Evolutionary conservation across 2,329 filamentous ascomycete species (phyloP), one percentile per base, ranked within the genome.

Genomic region (Rugonectria rugulosa): DNA sequence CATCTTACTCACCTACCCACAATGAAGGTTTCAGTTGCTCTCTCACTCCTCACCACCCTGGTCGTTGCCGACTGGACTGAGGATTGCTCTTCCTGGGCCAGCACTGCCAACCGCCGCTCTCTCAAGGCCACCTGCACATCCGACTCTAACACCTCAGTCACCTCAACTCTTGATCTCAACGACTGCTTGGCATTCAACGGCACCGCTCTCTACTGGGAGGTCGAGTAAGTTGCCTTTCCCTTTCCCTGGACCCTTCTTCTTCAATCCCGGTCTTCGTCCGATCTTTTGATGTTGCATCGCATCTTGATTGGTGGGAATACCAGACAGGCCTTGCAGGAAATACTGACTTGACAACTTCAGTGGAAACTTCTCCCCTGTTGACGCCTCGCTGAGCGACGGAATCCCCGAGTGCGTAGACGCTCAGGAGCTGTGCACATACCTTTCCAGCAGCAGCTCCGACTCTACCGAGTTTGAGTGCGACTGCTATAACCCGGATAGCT

Each of bases 401-500:
- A 41, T 49, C 20, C n/a, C 27, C n/a, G 36, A 49, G 27, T 49
- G 46, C 24, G 46, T 49, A 5, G n/a, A 49, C 37, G 26, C 46
- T 6, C 46, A 49, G 37, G 46, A 49, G 37, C 46, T 49, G 12
- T 49, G 46, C 37, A 49, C 46, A 23, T 49, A 49, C 14, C 36
- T 49, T 6, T 26, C 46, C 20, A 49, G 29, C 27, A 24, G 17
- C 46, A n/a, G 46, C 15, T 36, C 32, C 12, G 34, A 37, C 9
- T 49, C 46, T 4, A 49, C 46, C 10, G 15, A 21, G 3, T 17
- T 49, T 5, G 14, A 32, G 26, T 49, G 46, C 20, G 26, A 49
- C 26, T 49, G 46, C 36, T 42, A 41, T 27, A 49, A 41, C n/a
- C 36, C 46, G 6, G 46, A 49, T 11, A 49, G 26, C 37, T 24